These are phyloP conservation scores for Cucurbitaria berberidis DNA, from an alignment of 2,329 filamentous ascomycete genomes.

Conservation along the genomic window DNA sequence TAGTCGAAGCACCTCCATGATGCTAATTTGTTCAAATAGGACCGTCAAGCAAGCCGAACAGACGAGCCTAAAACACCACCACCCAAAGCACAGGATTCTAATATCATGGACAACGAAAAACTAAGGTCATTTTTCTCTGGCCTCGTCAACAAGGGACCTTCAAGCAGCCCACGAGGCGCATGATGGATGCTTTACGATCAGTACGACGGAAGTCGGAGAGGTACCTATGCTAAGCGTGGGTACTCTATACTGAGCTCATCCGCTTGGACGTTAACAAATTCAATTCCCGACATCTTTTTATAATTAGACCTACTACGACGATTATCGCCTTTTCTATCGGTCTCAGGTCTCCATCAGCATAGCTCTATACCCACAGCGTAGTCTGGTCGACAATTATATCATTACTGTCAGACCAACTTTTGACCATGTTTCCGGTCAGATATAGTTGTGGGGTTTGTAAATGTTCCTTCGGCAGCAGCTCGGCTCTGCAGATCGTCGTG, in stretches of 20 bases:
- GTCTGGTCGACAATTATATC: conserved; percentile 3
- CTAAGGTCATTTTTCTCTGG: conserved; percentile 50
- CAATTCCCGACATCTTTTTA: conserved; percentile 1
- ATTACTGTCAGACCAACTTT: no score
- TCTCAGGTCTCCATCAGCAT: conserved; percentile 19
- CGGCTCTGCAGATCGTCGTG: no score
- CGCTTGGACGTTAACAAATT: not conserved
- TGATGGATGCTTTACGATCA: not conserved
- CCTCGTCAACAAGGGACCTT: conserved; percentile 42
- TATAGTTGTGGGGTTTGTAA: not conserved
- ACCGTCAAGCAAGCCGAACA: conserved; percentile 46
- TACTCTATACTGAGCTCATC: not conserved
- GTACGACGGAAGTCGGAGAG: not conserved
- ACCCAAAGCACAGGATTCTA: conserved; percentile 32
- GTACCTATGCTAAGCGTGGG: not conserved
- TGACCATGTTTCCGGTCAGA: not conserved
- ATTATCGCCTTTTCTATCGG: conserved; percentile 5
- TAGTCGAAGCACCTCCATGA: not conserved
- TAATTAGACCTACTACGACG: conserved; percentile 3
- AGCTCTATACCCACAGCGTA: conserved; percentile 32
- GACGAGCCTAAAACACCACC: conserved; percentile 37
- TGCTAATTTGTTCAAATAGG: conserved; percentile 31
- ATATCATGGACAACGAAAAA: conserved; percentile 49
- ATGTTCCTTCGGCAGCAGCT: not conserved
- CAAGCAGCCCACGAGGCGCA: conserved; percentile 34